Conservation (phyloP, 768 basidiomycete species). For the Podaxis sp. region DNA sequence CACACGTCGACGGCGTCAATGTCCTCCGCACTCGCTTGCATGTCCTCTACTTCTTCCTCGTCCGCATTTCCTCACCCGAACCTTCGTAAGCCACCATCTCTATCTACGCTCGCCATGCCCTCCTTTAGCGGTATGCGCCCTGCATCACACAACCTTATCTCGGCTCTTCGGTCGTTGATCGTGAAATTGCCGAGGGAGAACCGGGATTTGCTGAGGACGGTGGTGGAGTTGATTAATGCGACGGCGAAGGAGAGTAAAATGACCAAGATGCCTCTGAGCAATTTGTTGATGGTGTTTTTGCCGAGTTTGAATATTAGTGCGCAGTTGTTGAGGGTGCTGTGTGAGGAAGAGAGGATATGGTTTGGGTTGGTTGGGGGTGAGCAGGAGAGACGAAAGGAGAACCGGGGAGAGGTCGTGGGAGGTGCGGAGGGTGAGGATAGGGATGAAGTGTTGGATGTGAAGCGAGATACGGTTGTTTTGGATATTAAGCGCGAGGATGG, state of each 20-base stretch:
- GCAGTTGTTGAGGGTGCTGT: slow-evolving; percentile 66
- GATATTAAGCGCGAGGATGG: slow-evolving; percentile 11
- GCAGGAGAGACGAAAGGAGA: neutral
- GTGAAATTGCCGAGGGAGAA: slow-evolving; percentile 75
- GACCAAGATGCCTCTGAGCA: slow-evolving; percentile 93
- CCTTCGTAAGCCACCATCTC: slow-evolving; percentile 75
- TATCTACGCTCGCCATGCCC: slow-evolving; percentile 77
- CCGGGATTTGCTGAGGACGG: slow-evolving; percentile 79
- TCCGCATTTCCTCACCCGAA: neutral
- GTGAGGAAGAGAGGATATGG: slow-evolving; percentile 75
- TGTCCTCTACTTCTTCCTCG: neutral
- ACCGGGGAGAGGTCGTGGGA: no score
- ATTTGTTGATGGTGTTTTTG: slow-evolving; percentile 84
- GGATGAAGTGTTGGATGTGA: slow-evolving; percentile 18
- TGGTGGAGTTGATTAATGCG: slow-evolving; percentile 75
- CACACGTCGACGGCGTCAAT: slow-evolving; percentile 20
- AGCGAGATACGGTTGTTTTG: slow-evolving; percentile 16
- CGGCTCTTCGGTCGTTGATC: slow-evolving; percentile 63
- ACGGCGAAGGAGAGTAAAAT: slow-evolving; percentile 66
- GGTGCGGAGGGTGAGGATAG: neutral
- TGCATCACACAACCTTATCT: slow-evolving; percentile 58
- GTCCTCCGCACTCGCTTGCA: neutral
- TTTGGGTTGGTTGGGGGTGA: slow-evolving; percentile 19
- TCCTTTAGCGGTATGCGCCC: slow-evolving; percentile 59
- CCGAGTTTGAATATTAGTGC: slow-evolving; percentile 84